These are phyloP conservation scores for Kwoniella botswanensis DNA, from an alignment of 768 basidiomycete genomes.

Conservation along the genomic window DNA sequence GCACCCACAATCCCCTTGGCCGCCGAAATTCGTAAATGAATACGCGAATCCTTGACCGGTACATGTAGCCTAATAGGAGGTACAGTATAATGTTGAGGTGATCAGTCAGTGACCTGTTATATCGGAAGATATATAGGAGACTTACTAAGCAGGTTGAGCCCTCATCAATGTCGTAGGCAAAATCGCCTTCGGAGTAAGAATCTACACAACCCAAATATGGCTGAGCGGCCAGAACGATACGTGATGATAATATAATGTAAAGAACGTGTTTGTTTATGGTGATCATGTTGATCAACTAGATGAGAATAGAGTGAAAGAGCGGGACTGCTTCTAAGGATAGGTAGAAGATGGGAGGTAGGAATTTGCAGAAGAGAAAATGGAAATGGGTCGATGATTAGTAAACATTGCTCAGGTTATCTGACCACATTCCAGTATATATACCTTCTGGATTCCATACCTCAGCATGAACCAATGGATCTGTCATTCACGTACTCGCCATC, in stretches of 20 bases:
- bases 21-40: not conserved
- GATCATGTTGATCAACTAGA: not conserved
- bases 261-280: not conserved
- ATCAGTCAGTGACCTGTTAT: too few species aligned
- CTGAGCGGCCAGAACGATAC: not conserved
- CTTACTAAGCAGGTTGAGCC: not conserved
- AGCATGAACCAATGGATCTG: too few species aligned
- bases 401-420: too few species aligned
- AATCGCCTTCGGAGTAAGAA: not conserved
- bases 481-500: too few species aligned
- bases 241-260: not conserved
- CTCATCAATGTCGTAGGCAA: not conserved
- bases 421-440: too few species aligned
- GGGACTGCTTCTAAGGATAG: too few species aligned
- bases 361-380: not conserved
- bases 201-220: not conserved
- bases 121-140: not conserved
- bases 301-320: too few species aligned
- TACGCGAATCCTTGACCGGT: not conserved
- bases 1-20: not conserved
- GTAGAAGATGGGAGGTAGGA: not conserved
- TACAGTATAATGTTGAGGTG: too few species aligned
- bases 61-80: not conserved
- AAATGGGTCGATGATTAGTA: too few species aligned
- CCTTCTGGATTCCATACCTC: too few species aligned